A percentile compares a stretch with the other conserved stretches of the same genome.
Evolutionary conservation across 2,329 filamentous ascomycete genomes (phyloP).

Genomic region (Talaromyces verruculosus): DNA sequence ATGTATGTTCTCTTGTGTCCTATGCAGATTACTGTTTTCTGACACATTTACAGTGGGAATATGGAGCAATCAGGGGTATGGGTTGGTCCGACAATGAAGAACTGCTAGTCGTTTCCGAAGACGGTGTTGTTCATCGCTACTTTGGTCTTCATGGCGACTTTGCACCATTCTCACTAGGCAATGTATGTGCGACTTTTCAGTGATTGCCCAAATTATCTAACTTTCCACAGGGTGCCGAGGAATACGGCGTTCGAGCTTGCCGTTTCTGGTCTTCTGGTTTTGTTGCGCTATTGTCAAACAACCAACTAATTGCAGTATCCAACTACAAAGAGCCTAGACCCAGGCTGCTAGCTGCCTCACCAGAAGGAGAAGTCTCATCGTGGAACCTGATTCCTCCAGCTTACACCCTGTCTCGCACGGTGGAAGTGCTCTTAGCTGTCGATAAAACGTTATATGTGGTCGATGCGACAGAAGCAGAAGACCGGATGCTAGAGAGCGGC

Average conservation of each 20-base stretch:
- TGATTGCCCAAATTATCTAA: constrained; percentile 27
- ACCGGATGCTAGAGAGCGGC: constrained; percentile 84
- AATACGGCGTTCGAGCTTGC: constrained; percentile 83
- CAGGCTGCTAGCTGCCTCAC: constrained; percentile 72
- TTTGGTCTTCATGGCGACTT: constrained; percentile 93
- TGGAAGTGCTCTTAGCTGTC: constrained; percentile 87
- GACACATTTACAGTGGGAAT: constrained; percentile 68
- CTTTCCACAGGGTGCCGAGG: constrained; percentile 66
- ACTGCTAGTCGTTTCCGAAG: constrained; percentile 80
- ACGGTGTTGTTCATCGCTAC: constrained; percentile 88
- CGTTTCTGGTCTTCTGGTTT: constrained; percentile 91
- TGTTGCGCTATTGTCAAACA: constrained; percentile 86
- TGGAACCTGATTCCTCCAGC: constrained; percentile 88
- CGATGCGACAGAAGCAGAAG: constrained; percentile 86
- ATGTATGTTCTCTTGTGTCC: constrained; percentile 45
- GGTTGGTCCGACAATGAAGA: constrained; percentile 97
- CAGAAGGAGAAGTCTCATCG: constrained; percentile 75
- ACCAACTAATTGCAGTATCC: constrained; percentile 80
- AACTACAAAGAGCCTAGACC: constrained; percentile 89
- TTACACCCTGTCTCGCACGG: constrained; percentile 84
- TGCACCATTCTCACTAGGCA: constrained; percentile 86
- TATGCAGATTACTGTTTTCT: too few relatives aligned
- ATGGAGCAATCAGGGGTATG: constrained; percentile 79
- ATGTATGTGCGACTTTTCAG: constrained; percentile 48
- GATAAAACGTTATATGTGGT: constrained; percentile 80